These are phyloP conservation scores for Rhizopogon parksii DNA, from an alignment of 1,284 basidiomycete genomes.

Conservation along the genomic window DNA sequence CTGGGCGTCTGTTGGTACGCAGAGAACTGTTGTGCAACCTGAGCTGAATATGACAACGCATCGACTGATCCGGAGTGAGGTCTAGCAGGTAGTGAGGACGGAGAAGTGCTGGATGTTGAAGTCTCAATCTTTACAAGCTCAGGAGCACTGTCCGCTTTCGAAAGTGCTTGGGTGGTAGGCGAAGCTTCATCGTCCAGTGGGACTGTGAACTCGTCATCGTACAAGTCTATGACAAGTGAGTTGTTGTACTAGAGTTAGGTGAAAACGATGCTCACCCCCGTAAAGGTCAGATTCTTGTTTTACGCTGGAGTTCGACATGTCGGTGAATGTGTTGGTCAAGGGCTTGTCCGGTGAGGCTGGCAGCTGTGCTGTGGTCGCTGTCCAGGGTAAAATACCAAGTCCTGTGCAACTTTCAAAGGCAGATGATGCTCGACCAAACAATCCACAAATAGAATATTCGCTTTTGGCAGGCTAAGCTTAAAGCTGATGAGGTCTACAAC, in stretches of 20 bases:
- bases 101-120: conserved; percentile 10
- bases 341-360: neutral
- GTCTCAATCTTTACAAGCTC: conserved; percentile 5
- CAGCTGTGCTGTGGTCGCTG: neutral
- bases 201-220: conserved; percentile 36
- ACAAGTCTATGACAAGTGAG: conserved; percentile 28
- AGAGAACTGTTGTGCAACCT: conserved; percentile 66
- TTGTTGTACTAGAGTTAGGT: conserved; percentile 5
- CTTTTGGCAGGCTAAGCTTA: too few relatives aligned
- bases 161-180: conserved; percentile 8
- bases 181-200: conserved; percentile 28
- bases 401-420: conserved; percentile 1
- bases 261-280: conserved; percentile 21
- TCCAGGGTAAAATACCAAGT: neutral
- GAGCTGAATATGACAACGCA: conserved; percentile 53
- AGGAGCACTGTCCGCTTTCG: conserved; percentile 10
- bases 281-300: conserved; percentile 33
- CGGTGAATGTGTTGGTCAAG: neutral
- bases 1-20: conserved; percentile 61
- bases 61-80: conserved; percentile 13
- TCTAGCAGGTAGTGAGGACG: conserved; percentile 29
- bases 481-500: neutral
- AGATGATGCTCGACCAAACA: conserved; percentile 1
- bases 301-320: conserved; percentile 37
- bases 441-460: neutral